phyloP scores from a whole-genome alignment of 441 rosid genomes.

The Gossypium gossypioides region DNA sequence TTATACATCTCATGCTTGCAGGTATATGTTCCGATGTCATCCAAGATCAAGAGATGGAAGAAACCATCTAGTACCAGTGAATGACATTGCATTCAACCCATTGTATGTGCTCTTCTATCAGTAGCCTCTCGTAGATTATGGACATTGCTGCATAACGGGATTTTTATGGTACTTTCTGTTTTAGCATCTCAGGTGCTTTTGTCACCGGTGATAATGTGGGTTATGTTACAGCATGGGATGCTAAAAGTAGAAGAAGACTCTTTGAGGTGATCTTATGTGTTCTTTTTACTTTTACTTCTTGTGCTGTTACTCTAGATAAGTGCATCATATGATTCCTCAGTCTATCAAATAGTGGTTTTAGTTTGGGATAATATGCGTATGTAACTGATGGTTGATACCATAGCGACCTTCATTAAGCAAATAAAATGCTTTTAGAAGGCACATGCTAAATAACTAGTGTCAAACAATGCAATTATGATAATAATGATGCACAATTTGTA shows the following conservation, averaged over 20 bases:
- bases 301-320: background rate
- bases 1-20: conserved; percentile 22
- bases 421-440: background rate
- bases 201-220: conserved; percentile 79
- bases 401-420: background rate
- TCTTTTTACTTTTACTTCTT: background rate
- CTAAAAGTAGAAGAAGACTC: conserved; percentile 49
- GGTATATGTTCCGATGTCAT: conserved; percentile 66
- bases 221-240: conserved; percentile 52
- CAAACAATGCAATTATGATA: background rate
- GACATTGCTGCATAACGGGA: conserved; percentile 12
- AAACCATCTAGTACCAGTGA: conserved; percentile 44
- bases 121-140: conserved; percentile 5
- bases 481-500: background rate
- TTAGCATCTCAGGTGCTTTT: conserved; percentile 47
- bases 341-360: background rate
- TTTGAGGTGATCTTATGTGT: conserved; percentile 40
- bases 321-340: background rate
- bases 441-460: background rate
- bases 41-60: conserved; percentile 59
- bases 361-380: background rate
- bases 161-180: conserved; percentile 13
- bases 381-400: background rate
- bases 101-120: conserved; percentile 32
- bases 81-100: conserved; percentile 64